Conservation (phyloP, 2,329 filamentous ascomycete species). For the Trematosphaeria pertusa region DNA sequence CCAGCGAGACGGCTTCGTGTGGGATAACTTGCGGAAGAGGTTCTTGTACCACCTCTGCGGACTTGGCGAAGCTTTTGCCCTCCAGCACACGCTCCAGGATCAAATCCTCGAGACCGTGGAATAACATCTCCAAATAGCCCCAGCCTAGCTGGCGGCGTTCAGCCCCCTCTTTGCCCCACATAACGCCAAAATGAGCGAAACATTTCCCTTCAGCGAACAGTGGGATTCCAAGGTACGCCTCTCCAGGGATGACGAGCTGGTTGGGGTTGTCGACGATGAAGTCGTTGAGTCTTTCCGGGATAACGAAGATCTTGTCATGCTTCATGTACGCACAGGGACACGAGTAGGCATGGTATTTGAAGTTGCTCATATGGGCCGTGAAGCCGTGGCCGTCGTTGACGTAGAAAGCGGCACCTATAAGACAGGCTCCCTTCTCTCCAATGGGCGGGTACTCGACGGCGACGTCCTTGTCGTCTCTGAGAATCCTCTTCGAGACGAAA, state of each 20-base stretch:
- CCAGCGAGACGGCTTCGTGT: slow-evolving; percentile 62
- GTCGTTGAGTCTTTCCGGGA: slow-evolving; percentile 66
- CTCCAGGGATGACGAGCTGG: slow-evolving; percentile 65
- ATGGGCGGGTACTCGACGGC: slow-evolving; percentile 67
- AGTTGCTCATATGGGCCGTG: slow-evolving; percentile 62
- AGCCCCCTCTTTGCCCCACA: slow-evolving; percentile 72
- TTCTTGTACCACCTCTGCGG: slow-evolving; percentile 31
- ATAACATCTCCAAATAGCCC: slow-evolving; percentile 71
- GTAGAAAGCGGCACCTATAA: slow-evolving; percentile 72
- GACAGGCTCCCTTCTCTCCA: slow-evolving; percentile 66
- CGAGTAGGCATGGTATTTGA: slow-evolving; percentile 69
- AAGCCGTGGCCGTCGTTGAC: slow-evolving; percentile 65
- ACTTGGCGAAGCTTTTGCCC: slow-evolving; percentile 54
- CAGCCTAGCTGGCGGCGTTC: slow-evolving; percentile 64
- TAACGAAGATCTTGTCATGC: slow-evolving; percentile 73
- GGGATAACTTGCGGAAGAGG: slow-evolving; percentile 58
- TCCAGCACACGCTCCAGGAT: slow-evolving; percentile 65
- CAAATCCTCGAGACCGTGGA: slow-evolving; percentile 73
- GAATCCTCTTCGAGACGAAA: slow-evolving; percentile 70
- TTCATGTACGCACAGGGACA: slow-evolving; percentile 74
- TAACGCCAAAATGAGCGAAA: slow-evolving; percentile 73
- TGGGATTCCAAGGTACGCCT: slow-evolving; percentile 72
- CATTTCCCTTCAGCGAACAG: slow-evolving; percentile 70
- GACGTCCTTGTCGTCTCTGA: slow-evolving; percentile 64
- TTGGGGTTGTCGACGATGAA: slow-evolving; percentile 69